Conservation (phyloP, 352 stramenopile species). For the Globisporangium lucens region DNA sequence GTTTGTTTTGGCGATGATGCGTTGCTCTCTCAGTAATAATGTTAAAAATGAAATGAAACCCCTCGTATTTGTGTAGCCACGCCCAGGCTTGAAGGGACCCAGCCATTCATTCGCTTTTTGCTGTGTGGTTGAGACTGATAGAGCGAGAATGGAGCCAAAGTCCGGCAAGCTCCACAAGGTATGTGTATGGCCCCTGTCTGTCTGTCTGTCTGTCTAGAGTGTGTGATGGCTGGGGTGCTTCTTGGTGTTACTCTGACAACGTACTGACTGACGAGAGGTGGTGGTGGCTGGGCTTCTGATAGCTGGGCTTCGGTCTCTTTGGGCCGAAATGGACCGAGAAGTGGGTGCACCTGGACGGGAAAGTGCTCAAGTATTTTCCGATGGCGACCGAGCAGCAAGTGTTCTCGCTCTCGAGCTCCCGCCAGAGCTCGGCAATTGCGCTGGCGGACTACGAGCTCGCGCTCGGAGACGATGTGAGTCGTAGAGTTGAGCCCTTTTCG, state of each 20-base stretch:
- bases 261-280: background rate
- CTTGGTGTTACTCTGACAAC: background rate
- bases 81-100: background rate
- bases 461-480: slow-evolving; percentile 37
- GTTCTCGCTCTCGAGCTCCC: slow-evolving; percentile 56
- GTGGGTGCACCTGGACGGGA: slow-evolving; percentile 71
- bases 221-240: background rate
- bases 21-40: background rate
- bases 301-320: slow-evolving; percentile 47
- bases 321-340: slow-evolving; percentile 78
- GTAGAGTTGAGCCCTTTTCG: background rate
- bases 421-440: slow-evolving; percentile 42
- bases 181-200: slow-evolving; percentile 21
- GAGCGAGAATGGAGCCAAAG: slow-evolving; percentile 45
- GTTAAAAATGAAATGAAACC: slow-evolving; percentile 7
- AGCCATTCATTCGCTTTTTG: no score
- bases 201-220: slow-evolving; percentile 23
- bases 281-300: no score
- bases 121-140: background rate
- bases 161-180: slow-evolving; percentile 70
- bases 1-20: background rate
- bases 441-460: slow-evolving; percentile 49
- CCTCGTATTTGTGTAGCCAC: background rate
- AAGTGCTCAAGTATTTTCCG: slow-evolving; percentile 70
- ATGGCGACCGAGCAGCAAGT: slow-evolving; percentile 56